A percentile compares a stretch with the other conserved stretches of the same genome.
These are phyloP conservation scores for Cyclotella distinguenda DNA, from an alignment of 108 stramenopile species.

Conservation along the genomic window DNA sequence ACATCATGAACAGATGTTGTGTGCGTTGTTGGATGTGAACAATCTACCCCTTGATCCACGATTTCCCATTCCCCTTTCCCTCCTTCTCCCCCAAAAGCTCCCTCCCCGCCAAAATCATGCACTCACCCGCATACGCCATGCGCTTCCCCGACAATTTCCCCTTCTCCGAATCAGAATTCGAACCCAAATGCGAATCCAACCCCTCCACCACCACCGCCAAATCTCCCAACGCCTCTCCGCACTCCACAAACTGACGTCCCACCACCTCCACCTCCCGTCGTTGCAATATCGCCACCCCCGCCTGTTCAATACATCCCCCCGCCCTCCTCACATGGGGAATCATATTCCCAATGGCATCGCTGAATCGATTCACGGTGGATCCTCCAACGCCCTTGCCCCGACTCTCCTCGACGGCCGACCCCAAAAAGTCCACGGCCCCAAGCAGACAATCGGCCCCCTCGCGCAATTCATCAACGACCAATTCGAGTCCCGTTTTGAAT, in stretches of 20 bases:
- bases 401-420: constrained; percentile 55
- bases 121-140: constrained; percentile 66
- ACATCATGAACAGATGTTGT: too few relatives aligned
- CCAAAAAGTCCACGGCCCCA: constrained; percentile 53
- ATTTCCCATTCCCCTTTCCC: constrained; percentile 53
- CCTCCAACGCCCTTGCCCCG: constrained; percentile 37
- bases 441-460: constrained; percentile 68
- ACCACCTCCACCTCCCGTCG: constrained; percentile 39
- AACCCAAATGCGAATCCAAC: constrained; percentile 21
- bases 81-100: constrained; percentile 54
- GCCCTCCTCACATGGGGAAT: constrained; percentile 17
- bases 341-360: constrained; percentile 18
- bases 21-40: too few relatives aligned
- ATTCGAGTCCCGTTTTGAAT: constrained; percentile 74
- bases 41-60: constrained; percentile 65
- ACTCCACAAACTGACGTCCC: constrained; percentile 41
- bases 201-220: constrained; percentile 16
- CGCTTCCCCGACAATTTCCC: constrained; percentile 53
- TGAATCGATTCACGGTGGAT: too few relatives aligned
- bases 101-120: constrained; percentile 66
- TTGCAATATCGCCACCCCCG: constrained; percentile 57
- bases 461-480: constrained; percentile 79
- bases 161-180: constrained; percentile 24
- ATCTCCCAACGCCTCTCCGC: constrained; percentile 40
- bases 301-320: constrained; percentile 49